Percentiles rank a stretch among this genome's conserved stretches.
phyloP scores from a whole-genome alignment of 148 eudicot species.

The Rhododendron ferrugineum region DNA sequence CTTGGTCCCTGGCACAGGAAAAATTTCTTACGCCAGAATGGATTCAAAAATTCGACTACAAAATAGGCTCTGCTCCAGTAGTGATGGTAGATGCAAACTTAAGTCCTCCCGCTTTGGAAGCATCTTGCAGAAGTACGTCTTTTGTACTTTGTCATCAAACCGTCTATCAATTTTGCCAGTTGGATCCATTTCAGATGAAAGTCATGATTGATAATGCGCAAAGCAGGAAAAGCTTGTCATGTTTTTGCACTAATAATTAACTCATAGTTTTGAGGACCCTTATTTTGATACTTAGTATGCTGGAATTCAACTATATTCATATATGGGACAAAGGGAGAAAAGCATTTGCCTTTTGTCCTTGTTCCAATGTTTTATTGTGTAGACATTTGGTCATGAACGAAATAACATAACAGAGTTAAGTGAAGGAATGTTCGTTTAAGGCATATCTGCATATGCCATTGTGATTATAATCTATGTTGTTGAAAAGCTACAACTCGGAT shows the following conservation, averaged over 20 bases:
- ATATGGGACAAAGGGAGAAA: neutral
- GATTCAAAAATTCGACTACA: constrained; percentile 51
- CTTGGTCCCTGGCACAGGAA: constrained; percentile 47
- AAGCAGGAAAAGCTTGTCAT: neutral
- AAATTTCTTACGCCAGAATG: constrained; percentile 64
- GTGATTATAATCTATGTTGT: neutral
- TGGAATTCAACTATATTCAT: neutral
- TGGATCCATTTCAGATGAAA: neutral
- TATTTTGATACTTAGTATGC: neutral
- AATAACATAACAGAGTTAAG: neutral
- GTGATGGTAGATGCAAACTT: constrained; percentile 96
- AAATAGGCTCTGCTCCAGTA: constrained; percentile 51
- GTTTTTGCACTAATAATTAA: neutral
- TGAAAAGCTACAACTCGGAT: neutral
- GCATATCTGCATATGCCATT: neutral
- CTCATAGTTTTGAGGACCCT: neutral
- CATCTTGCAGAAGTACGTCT: constrained; percentile 62
- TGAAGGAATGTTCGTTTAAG: neutral
- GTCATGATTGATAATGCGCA: neutral
- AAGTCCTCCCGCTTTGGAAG: constrained; percentile 52
- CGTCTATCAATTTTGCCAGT: neutral
- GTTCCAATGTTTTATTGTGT: neutral
- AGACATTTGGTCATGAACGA: neutral
- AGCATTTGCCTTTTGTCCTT: neutral
- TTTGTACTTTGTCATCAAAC: neutral